Evolutionary conservation across 2,329 filamentous ascomycete species (phyloP).

Genomic region (Colletotrichum noveboracense): DNA sequence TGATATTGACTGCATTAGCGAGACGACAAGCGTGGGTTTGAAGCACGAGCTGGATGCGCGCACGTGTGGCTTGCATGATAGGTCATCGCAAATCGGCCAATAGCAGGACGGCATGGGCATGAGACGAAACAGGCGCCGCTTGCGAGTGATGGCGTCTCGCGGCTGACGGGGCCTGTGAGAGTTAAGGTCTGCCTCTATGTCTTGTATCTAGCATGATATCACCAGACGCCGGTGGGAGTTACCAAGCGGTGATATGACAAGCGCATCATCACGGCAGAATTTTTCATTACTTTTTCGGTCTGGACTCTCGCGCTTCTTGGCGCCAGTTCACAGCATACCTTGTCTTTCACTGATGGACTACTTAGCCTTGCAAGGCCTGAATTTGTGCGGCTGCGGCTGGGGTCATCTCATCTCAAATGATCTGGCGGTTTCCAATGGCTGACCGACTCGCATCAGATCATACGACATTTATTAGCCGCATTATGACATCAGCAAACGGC

Average conservation of each 20-base stretch:
- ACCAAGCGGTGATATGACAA: background rate
- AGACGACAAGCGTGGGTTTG: background rate
- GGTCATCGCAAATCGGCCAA: background rate
- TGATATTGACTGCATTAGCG: background rate
- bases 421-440: rapidly evolving
- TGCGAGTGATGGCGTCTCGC: background rate
- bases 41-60: background rate
- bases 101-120: background rate
- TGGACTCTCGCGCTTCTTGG: background rate
- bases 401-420: rapidly evolving
- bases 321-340: rapidly evolving
- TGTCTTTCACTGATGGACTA: too few relatives aligned
- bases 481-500: background rate
- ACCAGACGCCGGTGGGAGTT: background rate
- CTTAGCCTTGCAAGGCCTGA: too few relatives aligned
- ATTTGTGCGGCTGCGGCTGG: background rate
- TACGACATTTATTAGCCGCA: background rate
- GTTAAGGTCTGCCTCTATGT: rapidly evolving
- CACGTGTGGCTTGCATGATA: background rate
- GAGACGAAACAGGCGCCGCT: background rate
- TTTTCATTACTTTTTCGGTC: background rate
- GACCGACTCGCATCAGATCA: background rate
- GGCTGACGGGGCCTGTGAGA: background rate
- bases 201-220: rapidly evolving
- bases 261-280: rapidly evolving